Percentiles rank a stretch among this genome's conserved stretches.
Evolutionary conservation across 768 basidiomycete genomes (phyloP).

Genomic region (Collybia sp.): DNA sequence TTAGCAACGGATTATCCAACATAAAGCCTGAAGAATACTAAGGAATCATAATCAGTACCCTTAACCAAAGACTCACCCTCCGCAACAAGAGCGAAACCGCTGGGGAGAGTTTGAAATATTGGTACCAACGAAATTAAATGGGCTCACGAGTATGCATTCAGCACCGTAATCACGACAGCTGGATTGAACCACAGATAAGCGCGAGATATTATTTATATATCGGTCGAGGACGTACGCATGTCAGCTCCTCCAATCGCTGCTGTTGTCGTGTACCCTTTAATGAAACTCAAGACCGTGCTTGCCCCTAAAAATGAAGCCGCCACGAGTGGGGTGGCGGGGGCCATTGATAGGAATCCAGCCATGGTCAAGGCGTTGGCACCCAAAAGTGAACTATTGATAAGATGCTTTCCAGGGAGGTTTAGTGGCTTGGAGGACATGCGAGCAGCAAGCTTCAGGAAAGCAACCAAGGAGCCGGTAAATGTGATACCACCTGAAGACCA

Average conservation of each 20-base stretch:
- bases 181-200: slow-evolving; percentile 7
- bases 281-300: slow-evolving; percentile 74
- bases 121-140: not conserved
- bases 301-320: slow-evolving; percentile 76
- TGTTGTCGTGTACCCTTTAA: slow-evolving; percentile 83
- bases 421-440: slow-evolving; percentile 75
- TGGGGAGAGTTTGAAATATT: slow-evolving; percentile 8
- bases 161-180: slow-evolving; percentile 88
- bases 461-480: slow-evolving; percentile 87
- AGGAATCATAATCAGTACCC: not conserved
- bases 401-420: slow-evolving; percentile 69
- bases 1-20: slow-evolving; percentile 81
- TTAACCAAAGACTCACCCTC: slow-evolving; percentile 46
- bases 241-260: slow-evolving; percentile 92
- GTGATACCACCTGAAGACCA: slow-evolving; percentile 62
- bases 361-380: slow-evolving; percentile 68
- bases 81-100: slow-evolving; percentile 84
- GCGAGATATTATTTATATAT: slow-evolving; percentile 1
- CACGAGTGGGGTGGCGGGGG: slow-evolving; percentile 63
- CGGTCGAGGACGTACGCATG: slow-evolving; percentile 64
- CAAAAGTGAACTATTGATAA: slow-evolving; percentile 69
- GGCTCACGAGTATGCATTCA: slow-evolving; percentile 79
- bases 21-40: slow-evolving; percentile 56
- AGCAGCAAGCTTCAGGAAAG: slow-evolving; percentile 84
- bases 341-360: slow-evolving; percentile 71